Conservation (phyloP, 78 protist species). For the Polysphondylium violaceum region DNA sequence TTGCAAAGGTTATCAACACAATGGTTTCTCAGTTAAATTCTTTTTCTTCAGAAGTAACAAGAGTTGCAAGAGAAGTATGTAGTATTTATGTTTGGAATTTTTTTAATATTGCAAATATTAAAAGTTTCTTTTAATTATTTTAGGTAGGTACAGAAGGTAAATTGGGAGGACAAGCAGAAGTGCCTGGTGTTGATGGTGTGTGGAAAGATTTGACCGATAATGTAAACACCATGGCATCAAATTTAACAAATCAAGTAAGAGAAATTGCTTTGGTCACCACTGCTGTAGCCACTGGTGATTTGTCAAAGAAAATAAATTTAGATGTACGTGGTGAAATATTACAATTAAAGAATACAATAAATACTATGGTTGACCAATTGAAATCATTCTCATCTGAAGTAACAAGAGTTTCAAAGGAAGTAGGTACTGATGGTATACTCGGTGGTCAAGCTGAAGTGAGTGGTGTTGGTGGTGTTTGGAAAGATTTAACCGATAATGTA, state of each 20-base stretch:
- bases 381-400: slow-evolving; percentile 63
- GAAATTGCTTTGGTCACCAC: slow-evolving; percentile 76
- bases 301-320: slow-evolving; percentile 61
- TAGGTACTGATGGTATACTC: slow-evolving; percentile 81
- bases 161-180: slow-evolving; percentile 78
- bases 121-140: not conserved
- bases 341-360: slow-evolving; percentile 72
- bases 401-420: slow-evolving; percentile 79
- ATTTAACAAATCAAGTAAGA: slow-evolving; percentile 76
- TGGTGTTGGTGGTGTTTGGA: slow-evolving; percentile 82
- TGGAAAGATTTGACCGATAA: slow-evolving; percentile 77
- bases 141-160: slow-evolving; percentile 81
- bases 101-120: not conserved
- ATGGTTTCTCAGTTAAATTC: slow-evolving; percentile 79
- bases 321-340: slow-evolving; percentile 74
- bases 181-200: slow-evolving; percentile 65
- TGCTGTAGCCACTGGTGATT: slow-evolving; percentile 76
- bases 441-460: slow-evolving; percentile 83
- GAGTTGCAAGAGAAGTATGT: slow-evolving; percentile 68
- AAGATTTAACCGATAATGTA: slow-evolving; percentile 82
- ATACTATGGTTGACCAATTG: slow-evolving; percentile 83
- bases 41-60: slow-evolving; percentile 71
- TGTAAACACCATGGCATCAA: slow-evolving; percentile 80
- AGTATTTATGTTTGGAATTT: not conserved
- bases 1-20: slow-evolving; percentile 75